Evolutionary conservation across 805 yeast species (phyloP).

Genomic region (Tetrapisispora pingtungensis): DNA sequence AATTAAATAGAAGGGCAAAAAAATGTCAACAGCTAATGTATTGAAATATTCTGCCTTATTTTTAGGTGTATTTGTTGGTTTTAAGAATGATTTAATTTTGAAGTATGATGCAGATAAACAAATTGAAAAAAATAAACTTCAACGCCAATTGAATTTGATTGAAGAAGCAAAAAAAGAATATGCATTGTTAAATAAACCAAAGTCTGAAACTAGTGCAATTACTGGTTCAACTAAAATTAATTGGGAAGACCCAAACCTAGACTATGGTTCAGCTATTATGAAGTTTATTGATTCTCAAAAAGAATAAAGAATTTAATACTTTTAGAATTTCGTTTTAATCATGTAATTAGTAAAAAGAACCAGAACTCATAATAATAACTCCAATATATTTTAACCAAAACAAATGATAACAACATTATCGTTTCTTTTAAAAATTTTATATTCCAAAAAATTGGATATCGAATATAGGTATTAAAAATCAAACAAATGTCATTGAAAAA

Average conservation of each 20-base stretch:
- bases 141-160: slow-evolving; percentile 63
- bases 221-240: slow-evolving; percentile 37
- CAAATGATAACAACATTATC: neutral
- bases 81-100: slow-evolving; percentile 66
- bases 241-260: slow-evolving; percentile 86
- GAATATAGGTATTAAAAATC: no score
- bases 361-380: no score
- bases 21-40: slow-evolving; percentile 48
- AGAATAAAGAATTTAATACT: slow-evolving; percentile 7
- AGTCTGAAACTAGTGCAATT: neutral
- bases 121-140: slow-evolving; percentile 48
- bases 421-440: no score
- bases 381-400: no score
- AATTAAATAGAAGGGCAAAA: no score
- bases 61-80: slow-evolving; percentile 83
- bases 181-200: slow-evolving; percentile 49
- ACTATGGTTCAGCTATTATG: slow-evolving; percentile 61
- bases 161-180: slow-evolving; percentile 83
- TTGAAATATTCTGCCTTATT: slow-evolving; percentile 89
- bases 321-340: neutral
- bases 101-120: slow-evolving; percentile 49
- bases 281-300: slow-evolving; percentile 50
- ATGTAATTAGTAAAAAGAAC: neutral
- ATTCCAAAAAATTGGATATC: no score
- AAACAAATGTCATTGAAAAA: no score